Evolutionary conservation across 305 asterid genomes (phyloP).

Genomic region (Fraxinus xanthoxyloides): DNA sequence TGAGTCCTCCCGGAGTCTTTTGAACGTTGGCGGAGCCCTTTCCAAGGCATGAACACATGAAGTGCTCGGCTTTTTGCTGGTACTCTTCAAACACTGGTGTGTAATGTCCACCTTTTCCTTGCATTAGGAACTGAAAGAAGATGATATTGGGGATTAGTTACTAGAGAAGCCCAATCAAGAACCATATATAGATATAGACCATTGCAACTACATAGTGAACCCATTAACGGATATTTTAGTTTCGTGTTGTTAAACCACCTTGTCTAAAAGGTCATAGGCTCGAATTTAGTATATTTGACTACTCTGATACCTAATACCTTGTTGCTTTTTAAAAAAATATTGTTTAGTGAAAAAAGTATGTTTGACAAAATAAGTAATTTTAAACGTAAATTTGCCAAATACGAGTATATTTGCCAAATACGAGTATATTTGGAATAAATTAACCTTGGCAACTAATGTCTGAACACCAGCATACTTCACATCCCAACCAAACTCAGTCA

Average conservation of each 20-base stretch:
- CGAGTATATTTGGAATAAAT: background rate
- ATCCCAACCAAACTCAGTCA: slow-evolving; percentile 99
- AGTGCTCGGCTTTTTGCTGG: slow-evolving; percentile 84
- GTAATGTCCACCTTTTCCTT: slow-evolving; percentile 63
- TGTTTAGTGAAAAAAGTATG: background rate
- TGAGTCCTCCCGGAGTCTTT: slow-evolving; percentile 88
- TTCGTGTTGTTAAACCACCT: background rate
- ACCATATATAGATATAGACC: background rate
- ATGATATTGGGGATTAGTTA: background rate
- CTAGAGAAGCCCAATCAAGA: background rate
- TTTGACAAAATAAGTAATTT: background rate
- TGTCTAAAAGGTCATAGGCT: background rate
- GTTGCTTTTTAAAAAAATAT: background rate
- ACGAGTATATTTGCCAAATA: background rate
- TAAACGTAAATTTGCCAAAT: background rate
- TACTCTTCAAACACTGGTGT: slow-evolving; percentile 56
- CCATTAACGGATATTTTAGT: background rate
- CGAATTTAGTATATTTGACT: background rate
- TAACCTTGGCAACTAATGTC: slow-evolving; percentile 85
- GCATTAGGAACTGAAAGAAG: slow-evolving; percentile 73
- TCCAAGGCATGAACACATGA: slow-evolving; percentile 94
- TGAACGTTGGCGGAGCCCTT: slow-evolving; percentile 77
- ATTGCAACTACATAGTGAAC: background rate
- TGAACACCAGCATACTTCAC: slow-evolving; percentile 98
- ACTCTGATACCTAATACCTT: background rate